Evolutionary conservation across 208 protist species (phyloP).

Genomic region (Acanthamoeba royreba): DNA sequence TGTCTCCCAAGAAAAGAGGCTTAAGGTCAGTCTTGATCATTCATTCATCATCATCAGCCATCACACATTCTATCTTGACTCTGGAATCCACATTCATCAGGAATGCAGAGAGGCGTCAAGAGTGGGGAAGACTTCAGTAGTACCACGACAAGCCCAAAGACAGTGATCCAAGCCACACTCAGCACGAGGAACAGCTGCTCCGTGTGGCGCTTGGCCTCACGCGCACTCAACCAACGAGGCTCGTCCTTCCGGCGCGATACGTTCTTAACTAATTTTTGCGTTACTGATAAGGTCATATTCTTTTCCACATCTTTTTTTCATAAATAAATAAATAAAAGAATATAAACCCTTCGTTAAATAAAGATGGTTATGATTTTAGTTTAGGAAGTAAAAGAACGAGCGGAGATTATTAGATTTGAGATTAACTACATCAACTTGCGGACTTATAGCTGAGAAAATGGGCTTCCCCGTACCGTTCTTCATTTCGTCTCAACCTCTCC

Average conservation of each 20-base stretch:
- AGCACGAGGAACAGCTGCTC: not conserved
- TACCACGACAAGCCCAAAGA: slow-evolving; percentile 21
- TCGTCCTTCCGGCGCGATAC: not conserved
- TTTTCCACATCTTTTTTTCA: too few relatives aligned
- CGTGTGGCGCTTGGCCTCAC: slow-evolving; percentile 23
- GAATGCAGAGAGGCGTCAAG: not conserved
- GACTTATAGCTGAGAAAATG: too few relatives aligned
- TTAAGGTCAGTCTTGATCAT: too few relatives aligned
- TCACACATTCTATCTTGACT: not conserved
- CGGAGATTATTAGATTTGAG: too few relatives aligned
- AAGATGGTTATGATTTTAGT: too few relatives aligned
- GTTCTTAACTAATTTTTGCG: not conserved
- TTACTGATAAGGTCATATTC: not conserved
- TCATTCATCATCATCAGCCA: too few relatives aligned
- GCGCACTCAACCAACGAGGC: not conserved
- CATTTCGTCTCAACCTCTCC: too few relatives aligned
- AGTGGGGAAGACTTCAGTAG: not conserved
- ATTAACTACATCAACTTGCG: too few relatives aligned
- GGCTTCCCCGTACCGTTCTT: too few relatives aligned
- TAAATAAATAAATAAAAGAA: too few relatives aligned
- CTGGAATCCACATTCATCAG: not conserved
- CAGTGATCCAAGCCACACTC: not conserved
- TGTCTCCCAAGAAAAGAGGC: not conserved
- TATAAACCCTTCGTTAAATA: too few relatives aligned
- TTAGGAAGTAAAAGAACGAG: too few relatives aligned